Evolutionary conservation across 164 flowering plant genomes (phyloP), one percentile per base, ranked within the genome.

Genomic region (Vitis labrusca): DNA sequence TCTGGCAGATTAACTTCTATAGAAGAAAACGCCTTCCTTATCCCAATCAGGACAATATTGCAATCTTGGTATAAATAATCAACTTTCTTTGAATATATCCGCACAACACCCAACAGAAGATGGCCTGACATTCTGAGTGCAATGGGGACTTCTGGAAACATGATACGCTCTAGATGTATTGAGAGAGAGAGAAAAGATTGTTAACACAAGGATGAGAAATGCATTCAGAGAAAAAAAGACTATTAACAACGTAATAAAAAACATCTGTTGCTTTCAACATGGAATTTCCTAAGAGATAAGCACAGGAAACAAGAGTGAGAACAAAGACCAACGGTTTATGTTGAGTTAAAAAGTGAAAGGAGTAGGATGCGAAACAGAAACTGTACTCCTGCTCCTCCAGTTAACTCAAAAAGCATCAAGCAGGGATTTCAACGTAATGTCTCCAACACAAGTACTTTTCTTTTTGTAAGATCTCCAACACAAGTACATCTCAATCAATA

Each of bases 81-180:
- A 49, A 91, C 94, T 78, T 96, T 86, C 88, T 84, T 93, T 3
- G 98, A 86, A 67, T 92, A 92, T 71, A 96, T 93, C 56, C 99
- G 82, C 64, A 91, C 98, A 68, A 96, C 92, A 14, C 99, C 98
- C 70, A 93, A 63, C 29, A 96, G 81, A 73, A 96, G 96, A 79
- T 88, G 89, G 16, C 89, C 94, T 0, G 94, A 88, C 89, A 89
- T 78, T 71, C 99, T 80, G 71, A 93, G 76, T 0, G 98, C 97
- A 69, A 96, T 85, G 0, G 97, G 98, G 5, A 89, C 97, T 67
- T 88, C 91, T 0, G 97, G 93, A 74, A 64, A 80, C 88, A 95
- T 85, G 48, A 95, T 93, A n/a, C 78, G 73, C 65, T 89, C 97
- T 92, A 64, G 29, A 64, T 13, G 3, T 15, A 65, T 50, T 59